A percentile compares a stretch with the other conserved stretches of the same genome.
Evolutionary conservation across 1,284 basidiomycete species (phyloP).

Genomic region (Salmacisia buchloeana): DNA sequence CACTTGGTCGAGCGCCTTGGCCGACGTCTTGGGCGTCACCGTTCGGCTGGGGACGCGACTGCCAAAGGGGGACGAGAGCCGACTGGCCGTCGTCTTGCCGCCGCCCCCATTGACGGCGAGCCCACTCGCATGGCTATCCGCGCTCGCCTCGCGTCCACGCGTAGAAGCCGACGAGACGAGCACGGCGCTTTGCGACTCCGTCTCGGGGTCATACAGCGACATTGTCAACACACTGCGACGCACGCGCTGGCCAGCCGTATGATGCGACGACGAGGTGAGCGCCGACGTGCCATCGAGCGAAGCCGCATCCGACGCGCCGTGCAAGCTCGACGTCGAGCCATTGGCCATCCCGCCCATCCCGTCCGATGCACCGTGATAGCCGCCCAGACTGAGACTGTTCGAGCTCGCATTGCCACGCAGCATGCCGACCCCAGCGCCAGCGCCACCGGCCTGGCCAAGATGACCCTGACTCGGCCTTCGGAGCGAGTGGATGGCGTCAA

Average conservation of each 20-base stretch:
- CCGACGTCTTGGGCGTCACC: not conserved
- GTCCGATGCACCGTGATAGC: too few relatives aligned
- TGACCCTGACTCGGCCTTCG: not conserved
- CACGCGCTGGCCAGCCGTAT: not conserved
- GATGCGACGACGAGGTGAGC: not conserved
- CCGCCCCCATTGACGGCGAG: not conserved
- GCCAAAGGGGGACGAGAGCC: slow-evolving; percentile 5
- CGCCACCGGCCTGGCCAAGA: not conserved
- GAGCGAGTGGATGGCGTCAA: not conserved
- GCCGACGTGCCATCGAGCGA: not conserved
- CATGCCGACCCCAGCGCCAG: not conserved
- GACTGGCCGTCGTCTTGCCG: not conserved
- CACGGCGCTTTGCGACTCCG: not conserved
- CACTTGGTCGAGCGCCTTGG: not conserved
- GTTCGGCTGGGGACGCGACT: not conserved
- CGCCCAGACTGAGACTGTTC: not conserved
- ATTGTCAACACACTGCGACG: slow-evolving; percentile 1
- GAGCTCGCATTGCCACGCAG: not conserved
- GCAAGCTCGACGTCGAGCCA: slow-evolving; percentile 1
- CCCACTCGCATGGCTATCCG: not conserved
- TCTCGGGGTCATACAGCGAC: slow-evolving; percentile 1
- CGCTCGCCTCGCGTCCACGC: not conserved
- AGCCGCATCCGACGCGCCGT: not conserved
- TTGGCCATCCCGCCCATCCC: too few relatives aligned
- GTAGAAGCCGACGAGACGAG: not conserved